phyloP scores from a whole-genome alignment of 345 rosid genomes.

The Turritis glabra region DNA sequence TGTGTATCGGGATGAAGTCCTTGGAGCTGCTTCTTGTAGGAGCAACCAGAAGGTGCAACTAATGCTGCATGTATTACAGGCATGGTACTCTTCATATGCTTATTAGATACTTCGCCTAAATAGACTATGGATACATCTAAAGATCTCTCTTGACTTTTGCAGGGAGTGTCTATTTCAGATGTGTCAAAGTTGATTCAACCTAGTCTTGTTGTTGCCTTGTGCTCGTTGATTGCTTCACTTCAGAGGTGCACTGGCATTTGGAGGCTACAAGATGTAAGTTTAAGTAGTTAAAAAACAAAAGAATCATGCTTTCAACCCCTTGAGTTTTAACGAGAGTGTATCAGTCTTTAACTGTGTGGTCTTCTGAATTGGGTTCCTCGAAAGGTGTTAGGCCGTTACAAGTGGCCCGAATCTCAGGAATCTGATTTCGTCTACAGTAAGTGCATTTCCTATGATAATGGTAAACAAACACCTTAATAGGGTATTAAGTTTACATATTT shows the following conservation, averaged over 20 bases:
- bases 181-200: constrained; percentile 53
- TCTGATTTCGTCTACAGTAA: constrained; percentile 81
- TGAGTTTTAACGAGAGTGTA: constrained; percentile 4
- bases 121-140: constrained; percentile 21
- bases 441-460: constrained; percentile 20
- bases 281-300: neutral
- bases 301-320: neutral
- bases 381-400: constrained; percentile 72
- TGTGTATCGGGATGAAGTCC: constrained; percentile 69
- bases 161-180: constrained; percentile 67
- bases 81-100: constrained; percentile 43
- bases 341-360: constrained; percentile 6
- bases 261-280: constrained; percentile 82
- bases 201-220: constrained; percentile 53
- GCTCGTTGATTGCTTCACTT: constrained; percentile 68
- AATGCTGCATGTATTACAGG: constrained; percentile 67
- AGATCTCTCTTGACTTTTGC: constrained; percentile 36
- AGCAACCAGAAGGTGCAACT: constrained; percentile 68
- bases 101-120: constrained; percentile 18
- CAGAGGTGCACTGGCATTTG: constrained; percentile 82
- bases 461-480: neutral
- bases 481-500: neutral
- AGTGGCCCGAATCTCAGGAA: constrained; percentile 83
- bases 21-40: constrained; percentile 70
- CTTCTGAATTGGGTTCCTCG: constrained; percentile 19